Evolutionary conservation across 805 yeast genomes (phyloP).

Genomic region (Blastobotrys americana): DNA sequence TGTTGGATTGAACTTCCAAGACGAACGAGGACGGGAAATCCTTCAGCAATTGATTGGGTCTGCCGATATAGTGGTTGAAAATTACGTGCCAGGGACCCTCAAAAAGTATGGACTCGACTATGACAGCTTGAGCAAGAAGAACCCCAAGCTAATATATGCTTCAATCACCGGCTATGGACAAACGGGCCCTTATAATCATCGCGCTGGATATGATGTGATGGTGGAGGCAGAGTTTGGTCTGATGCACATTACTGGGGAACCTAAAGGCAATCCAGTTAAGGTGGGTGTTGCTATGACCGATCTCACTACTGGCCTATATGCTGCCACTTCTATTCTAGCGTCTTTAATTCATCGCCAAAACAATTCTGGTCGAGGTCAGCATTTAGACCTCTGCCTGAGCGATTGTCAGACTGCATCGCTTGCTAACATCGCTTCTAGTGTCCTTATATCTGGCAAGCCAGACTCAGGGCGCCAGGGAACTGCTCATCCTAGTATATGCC

Average conservation of each 20-base stretch:
- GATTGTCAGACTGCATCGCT: conserved; percentile 37
- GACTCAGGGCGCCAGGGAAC: conserved; percentile 38
- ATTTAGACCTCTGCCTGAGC: conserved; percentile 32
- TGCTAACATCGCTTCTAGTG: conserved; percentile 36
- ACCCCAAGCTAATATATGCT: conserved; percentile 31
- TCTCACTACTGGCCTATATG: conserved; percentile 35
- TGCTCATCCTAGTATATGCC: conserved; percentile 37
- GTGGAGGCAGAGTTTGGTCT: conserved; percentile 40
- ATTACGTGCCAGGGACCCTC: conserved; percentile 35
- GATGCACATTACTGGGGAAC: conserved; percentile 39
- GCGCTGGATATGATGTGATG: conserved; percentile 41
- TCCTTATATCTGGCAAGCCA: conserved; percentile 33
- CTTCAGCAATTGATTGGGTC: conserved; percentile 24
- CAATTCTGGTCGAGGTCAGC: conserved; percentile 33
- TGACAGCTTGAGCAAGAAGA: conserved; percentile 21
- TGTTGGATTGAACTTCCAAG: conserved; percentile 33
- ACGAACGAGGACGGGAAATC: conserved; percentile 29
- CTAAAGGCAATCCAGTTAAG: conserved; percentile 36
- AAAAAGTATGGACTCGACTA: conserved; percentile 33
- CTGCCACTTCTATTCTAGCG: conserved; percentile 34
- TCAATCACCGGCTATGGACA: conserved; percentile 39
- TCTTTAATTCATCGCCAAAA: conserved; percentile 30
- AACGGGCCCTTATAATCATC: conserved; percentile 33
- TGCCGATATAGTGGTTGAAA: conserved; percentile 36
- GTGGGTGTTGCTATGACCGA: conserved; percentile 42